These are phyloP conservation scores for Zoysia japonica DNA, from an alignment of 176 grass and related monocot genomes.

Conservation along the genomic window DNA sequence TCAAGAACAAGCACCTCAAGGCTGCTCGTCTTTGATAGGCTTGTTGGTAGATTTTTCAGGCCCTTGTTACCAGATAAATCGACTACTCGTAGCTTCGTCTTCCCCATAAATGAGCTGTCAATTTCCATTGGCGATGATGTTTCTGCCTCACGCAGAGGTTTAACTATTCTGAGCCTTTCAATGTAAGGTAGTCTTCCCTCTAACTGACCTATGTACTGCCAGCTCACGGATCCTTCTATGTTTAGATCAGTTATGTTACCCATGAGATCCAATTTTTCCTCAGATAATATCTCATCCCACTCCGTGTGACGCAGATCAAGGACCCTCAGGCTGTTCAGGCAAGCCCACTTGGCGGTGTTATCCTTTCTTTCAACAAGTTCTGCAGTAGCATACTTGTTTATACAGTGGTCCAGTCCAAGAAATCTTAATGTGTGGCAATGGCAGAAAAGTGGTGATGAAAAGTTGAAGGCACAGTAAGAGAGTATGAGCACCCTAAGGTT, in stretches of 20 bases:
- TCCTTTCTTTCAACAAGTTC: neutral
- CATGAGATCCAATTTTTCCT: neutral
- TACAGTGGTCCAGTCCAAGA: slow-evolving; percentile 4
- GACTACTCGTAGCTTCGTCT: neutral
- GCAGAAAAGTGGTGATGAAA: slow-evolving; percentile 11
- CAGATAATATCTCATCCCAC: neutral
- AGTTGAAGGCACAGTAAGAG: neutral
- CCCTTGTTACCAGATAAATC: neutral
- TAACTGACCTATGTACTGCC: neutral
- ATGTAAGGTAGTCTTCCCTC: neutral
- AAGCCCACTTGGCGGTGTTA: neutral
- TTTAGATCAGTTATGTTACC: slow-evolving; percentile 10
- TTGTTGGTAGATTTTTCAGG: slow-evolving; percentile 4
- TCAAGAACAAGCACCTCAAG: slow-evolving; percentile 25
- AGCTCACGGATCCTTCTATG: neutral
- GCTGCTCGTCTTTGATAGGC: neutral
- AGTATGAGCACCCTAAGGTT: neutral
- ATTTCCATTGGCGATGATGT: neutral
- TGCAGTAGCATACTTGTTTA: neutral
- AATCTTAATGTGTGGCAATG: neutral
- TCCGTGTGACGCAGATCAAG: slow-evolving; percentile 26
- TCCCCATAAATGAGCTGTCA: neutral
- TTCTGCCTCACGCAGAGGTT: neutral
- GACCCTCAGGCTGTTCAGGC: neutral
- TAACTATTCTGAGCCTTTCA: slow-evolving; percentile 11